phyloP scores from a whole-genome alignment of 441 rosid genomes.

The Populus hybrid region DNA sequence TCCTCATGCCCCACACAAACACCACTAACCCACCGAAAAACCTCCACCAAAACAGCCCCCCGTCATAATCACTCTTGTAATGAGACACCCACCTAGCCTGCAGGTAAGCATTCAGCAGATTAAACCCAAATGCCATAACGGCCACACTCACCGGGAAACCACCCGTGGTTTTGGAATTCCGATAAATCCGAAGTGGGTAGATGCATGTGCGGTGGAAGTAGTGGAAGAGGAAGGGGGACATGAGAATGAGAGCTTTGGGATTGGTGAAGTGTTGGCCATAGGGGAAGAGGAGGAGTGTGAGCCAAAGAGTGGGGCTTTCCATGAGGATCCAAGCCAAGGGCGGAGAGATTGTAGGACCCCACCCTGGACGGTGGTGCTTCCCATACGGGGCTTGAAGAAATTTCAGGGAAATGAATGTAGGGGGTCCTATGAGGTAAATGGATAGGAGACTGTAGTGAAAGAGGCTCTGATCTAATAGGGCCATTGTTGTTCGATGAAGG shows the following conservation, averaged over 20 bases:
- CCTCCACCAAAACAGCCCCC: slow-evolving; percentile 54
- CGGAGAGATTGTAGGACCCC: slow-evolving; percentile 76
- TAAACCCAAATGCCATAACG: slow-evolving; percentile 58
- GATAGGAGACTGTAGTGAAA: slow-evolving; percentile 47
- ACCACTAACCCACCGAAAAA: slow-evolving; percentile 43
- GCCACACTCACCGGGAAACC: slow-evolving; percentile 59
- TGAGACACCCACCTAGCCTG: slow-evolving; percentile 84
- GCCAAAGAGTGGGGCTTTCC: slow-evolving; percentile 89
- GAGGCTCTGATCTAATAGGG: slow-evolving; percentile 39
- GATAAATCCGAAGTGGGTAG: slow-evolving; percentile 66
- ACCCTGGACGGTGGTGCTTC: slow-evolving; percentile 78
- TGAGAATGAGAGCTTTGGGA: slow-evolving; percentile 51
- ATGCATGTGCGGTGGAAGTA: slow-evolving; percentile 71
- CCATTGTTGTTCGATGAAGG: slow-evolving; percentile 7
- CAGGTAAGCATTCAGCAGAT: slow-evolving; percentile 64
- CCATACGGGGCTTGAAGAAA: slow-evolving; percentile 91
- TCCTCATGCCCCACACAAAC: slow-evolving; percentile 54
- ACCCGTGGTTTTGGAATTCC: not conserved
- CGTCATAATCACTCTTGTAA: slow-evolving; percentile 51
- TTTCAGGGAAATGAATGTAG: slow-evolving; percentile 50
- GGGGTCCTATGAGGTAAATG: slow-evolving; percentile 53
- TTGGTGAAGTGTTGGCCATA: slow-evolving; percentile 52
- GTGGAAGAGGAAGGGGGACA: slow-evolving; percentile 69
- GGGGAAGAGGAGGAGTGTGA: slow-evolving; percentile 59
- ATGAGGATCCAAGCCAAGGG: slow-evolving; percentile 83